Evolutionary conservation across 768 basidiomycete species (phyloP).

Genomic region (Filobasidium floriforme): DNA sequence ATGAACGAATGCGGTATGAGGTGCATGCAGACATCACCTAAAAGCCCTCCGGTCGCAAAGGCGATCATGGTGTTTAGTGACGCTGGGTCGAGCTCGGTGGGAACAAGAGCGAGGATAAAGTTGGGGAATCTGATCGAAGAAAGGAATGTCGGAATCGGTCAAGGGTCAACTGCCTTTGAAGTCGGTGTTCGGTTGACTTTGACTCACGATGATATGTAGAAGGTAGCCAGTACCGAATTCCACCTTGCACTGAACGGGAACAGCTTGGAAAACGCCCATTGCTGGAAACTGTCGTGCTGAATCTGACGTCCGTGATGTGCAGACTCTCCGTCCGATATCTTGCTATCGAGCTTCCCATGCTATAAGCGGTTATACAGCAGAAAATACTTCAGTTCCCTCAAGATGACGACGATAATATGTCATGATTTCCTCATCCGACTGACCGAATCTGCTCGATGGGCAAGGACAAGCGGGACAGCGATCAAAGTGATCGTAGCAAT

Average conservation of each 20-base stretch:
- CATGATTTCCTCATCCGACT: too few species aligned
- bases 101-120: conserved; percentile 85
- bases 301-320: too few species aligned
- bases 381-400: too few species aligned
- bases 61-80: conserved; percentile 91
- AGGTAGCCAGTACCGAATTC: conserved; percentile 65
- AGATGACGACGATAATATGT: too few species aligned
- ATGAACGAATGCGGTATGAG: conserved; percentile 86
- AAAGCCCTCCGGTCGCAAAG: conserved; percentile 85
- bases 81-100: conserved; percentile 62
- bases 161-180: conserved; percentile 24
- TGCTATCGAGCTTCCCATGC: too few species aligned
- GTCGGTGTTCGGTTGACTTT: conserved; percentile 19
- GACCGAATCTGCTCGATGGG: too few species aligned
- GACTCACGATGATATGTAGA: conserved; percentile 91
- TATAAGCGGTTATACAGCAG: too few species aligned
- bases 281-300: conserved; percentile 8
- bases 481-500: too few species aligned
- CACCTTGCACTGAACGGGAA: conserved; percentile 22
- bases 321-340: too few species aligned
- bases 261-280: conserved; percentile 16
- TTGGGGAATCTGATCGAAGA: conserved; percentile 64
- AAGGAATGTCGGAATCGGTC: conserved; percentile 29
- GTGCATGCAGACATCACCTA: conserved; percentile 88
- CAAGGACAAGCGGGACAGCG: too few species aligned